These are phyloP conservation scores for Alternaria burnsii DNA, from an alignment of 2,329 filamentous ascomycete genomes.

Conservation along the genomic window DNA sequence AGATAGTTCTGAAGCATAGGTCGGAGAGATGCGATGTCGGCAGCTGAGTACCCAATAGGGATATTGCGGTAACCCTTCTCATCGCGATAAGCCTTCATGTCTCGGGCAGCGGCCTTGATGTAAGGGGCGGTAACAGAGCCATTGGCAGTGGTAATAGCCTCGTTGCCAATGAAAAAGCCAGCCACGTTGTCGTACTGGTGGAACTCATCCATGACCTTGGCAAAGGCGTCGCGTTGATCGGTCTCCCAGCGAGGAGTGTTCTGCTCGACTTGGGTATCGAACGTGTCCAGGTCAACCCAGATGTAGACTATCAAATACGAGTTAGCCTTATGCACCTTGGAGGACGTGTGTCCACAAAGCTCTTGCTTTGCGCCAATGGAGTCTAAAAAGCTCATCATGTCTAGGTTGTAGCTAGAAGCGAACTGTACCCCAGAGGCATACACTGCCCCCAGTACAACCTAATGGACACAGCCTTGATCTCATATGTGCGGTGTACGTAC, in stretches of 20 bases:
- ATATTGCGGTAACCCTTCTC: slow-evolving; percentile 80
- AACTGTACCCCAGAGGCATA: neutral
- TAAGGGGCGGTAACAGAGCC: slow-evolving; percentile 76
- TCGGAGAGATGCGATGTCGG: slow-evolving; percentile 77
- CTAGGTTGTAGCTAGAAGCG: neutral
- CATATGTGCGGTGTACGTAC: slow-evolving; percentile 8
- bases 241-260: slow-evolving; percentile 74
- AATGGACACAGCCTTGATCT: neutral
- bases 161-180: slow-evolving; percentile 83
- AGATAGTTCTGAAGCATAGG: slow-evolving; percentile 77
- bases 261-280: slow-evolving; percentile 71
- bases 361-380: neutral
- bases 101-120: slow-evolving; percentile 81
- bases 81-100: slow-evolving; percentile 83
- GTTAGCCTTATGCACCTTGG: neutral
- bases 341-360: neutral
- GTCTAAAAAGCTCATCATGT: neutral
- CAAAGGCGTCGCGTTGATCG: slow-evolving; percentile 73
- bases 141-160: slow-evolving; percentile 71
- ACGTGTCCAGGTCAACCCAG: slow-evolving; percentile 81
- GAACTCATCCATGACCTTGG: slow-evolving; percentile 79
- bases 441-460: neutral
- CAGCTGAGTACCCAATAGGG: slow-evolving; percentile 86
- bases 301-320: slow-evolving; percentile 73
- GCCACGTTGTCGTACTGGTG: slow-evolving; percentile 80